Base-by-base conservation (phyloP, 2,329 filamentous ascomycete genomes). In the Colletotrichum cuscutae region DNA sequence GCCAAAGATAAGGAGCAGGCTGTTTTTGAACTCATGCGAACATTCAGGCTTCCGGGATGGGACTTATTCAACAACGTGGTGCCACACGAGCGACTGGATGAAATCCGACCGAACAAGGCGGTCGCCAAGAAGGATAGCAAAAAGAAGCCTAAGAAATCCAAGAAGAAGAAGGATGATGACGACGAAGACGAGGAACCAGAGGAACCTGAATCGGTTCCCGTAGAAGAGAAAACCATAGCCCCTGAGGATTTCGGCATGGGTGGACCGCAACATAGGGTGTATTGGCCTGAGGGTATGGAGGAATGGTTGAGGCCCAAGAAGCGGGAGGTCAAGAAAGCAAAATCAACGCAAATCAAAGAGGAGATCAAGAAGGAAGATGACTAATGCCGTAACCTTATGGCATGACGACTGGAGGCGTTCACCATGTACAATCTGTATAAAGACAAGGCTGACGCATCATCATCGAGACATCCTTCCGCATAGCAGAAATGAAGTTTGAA, bases 1-100 rank as follows among this genome's bases (percentile, higher is more conserved):
- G 96, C 96, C 60, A 98, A 98, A 81, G 96, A 98, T 79, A 98
- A 98, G 82, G 96, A 98, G 80, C 96, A 98, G 81, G 95, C 96
- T 0, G 95, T 98, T 0, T 97, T 98, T 77, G 95, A 97, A 75
- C 87, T 98, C 22, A 98, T 98, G 95, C 89, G 93, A 26, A 95
- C 88, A 0, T 97, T 95, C 81, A 95, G 92, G 77, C 86, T 98
- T 0, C 94, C 95, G 0, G 95, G 95, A 0, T 94, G 91, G 83
- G 87, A 97, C 24, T 88, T 83, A 0, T 91, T 97, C 79, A 93
- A 93, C 76, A 91, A 97, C 67, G 85, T 98, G 1, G 86, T 96
- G 2, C 95, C 95, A 0, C 89, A 95, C 79, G 90, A 92, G 70
- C 89, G 95, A 0, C 86, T 88, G 2, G 95, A 98, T 76, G 94